Percentiles rank a stretch among this genome's conserved stretches.
phyloP scores from a whole-genome alignment of 2,329 filamentous ascomycete genomes.

The Aspergillus tubingensis region DNA sequence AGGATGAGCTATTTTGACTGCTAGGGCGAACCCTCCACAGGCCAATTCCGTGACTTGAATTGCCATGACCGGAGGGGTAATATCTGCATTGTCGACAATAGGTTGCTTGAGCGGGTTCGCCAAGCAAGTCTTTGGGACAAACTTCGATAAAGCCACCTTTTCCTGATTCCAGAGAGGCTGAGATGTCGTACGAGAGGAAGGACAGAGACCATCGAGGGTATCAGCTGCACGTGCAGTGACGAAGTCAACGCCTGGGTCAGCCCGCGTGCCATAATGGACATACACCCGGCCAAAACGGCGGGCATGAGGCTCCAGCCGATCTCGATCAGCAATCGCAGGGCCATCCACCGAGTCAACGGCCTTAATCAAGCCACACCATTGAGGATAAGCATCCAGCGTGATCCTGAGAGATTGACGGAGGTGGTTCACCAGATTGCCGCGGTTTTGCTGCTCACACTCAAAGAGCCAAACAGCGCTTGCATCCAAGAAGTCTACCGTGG shows the following conservation, averaged over 20 bases:
- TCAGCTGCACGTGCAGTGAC: constrained; percentile 27
- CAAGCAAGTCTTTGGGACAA: constrained; percentile 7
- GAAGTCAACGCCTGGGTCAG: constrained; percentile 49
- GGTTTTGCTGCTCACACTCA: constrained; percentile 26
- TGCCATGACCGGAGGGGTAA: constrained; percentile 35
- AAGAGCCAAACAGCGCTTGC: constrained; percentile 51
- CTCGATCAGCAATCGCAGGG: not conserved
- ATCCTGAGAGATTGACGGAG: constrained; percentile 19
- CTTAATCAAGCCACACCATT: constrained; percentile 47
- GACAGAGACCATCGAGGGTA: constrained; percentile 24
- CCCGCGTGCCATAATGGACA: constrained; percentile 34
- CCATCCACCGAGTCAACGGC: constrained; percentile 9
- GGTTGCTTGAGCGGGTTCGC: constrained; percentile 24
- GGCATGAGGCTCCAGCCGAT: not conserved
- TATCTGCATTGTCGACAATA: constrained; percentile 37
- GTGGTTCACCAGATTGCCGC: constrained; percentile 14
- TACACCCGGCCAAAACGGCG: constrained; percentile 35
- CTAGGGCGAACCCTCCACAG: constrained; percentile 47
- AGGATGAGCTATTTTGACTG: constrained; percentile 47
- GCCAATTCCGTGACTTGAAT: constrained; percentile 47
- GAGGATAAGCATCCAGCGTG: constrained; percentile 32
- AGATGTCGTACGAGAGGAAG: constrained; percentile 25
- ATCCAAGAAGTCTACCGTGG: constrained; percentile 43
- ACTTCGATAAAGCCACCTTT: not conserved
- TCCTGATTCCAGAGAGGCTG: constrained; percentile 17